Base-by-base conservation (phyloP, 1,284 basidiomycete genomes). In the Moniliella sp. region DNA sequence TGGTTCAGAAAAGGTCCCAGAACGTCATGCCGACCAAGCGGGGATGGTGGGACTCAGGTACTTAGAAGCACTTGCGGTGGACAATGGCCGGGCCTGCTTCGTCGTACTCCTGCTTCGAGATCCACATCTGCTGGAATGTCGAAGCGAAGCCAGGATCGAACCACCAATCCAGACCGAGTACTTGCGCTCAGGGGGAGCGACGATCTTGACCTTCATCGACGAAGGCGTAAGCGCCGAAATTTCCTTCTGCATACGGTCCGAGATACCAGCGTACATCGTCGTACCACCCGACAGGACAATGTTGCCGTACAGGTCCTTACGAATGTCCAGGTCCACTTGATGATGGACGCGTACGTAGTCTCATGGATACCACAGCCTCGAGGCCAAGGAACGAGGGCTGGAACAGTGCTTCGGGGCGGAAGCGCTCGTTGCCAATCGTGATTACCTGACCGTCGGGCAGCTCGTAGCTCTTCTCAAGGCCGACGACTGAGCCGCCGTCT, bases 201-300 rank as follows among this genome's bases (percentile, higher is more conserved):
- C 51, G 33, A 56, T 57, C 57, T 59, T 61, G 69, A 88, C 78
- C 75, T 84, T 91, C 78, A 91, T 70, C 39, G 65, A 67, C 40
- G 62, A 61, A 17, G 86, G 84, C 35, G 80, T 71, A 40, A 93
- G 70, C 17, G 77, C 69, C 29, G 79, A 80, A 61, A 94, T 72
- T 68, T 93, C 86, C 71, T 86, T 88, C 69, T 86, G 82, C 82
- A 93, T 88, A 60, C 86, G 78, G 67, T 93, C 84, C 53, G 82
- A 62, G 55, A 91, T 84, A 69, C 84, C 84, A 45, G 82, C 78
- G 76, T 83, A 88, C 83, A 91, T 88, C 57, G 83, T 91, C 43
- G 80, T 84, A 65, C 84, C 83, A 62, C 84, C 84, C 34, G 82
- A 88, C 55, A 91, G 73, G 59, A 88, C 82, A 45, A 91, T 76